These are phyloP conservation scores for Setomelanomma holmii DNA, from an alignment of 2,329 filamentous ascomycete species.

Conservation along the genomic window DNA sequence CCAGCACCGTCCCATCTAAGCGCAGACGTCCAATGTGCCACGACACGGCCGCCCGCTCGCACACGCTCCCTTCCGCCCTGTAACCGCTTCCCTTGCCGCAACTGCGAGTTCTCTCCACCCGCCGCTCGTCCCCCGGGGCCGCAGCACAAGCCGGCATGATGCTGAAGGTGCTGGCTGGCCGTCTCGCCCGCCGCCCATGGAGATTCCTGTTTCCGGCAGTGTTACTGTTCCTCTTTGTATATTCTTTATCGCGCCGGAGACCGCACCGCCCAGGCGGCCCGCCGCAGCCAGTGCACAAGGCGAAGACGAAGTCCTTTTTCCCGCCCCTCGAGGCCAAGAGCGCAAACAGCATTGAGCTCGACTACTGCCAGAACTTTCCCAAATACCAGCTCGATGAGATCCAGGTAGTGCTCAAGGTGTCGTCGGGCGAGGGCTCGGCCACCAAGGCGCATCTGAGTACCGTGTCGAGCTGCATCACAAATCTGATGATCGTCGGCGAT, in stretches of 20 bases:
- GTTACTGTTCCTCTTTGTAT: conserved; percentile 41
- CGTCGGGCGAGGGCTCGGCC: conserved; percentile 53
- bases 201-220: conserved; percentile 41
- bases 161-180: conserved; percentile 35
- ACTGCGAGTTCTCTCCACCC: conserved; percentile 3
- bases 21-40: conserved; percentile 19
- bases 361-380: conserved; percentile 52
- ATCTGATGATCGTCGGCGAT: conserved; percentile 66
- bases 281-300: conserved; percentile 30
- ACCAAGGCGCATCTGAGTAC: conserved; percentile 59
- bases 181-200: conserved; percentile 38
- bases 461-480: conserved; percentile 61
- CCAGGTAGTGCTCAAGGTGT: conserved; percentile 59
- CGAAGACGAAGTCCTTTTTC: conserved; percentile 47
- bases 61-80: conserved; percentile 4
- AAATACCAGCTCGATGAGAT: conserved; percentile 50
- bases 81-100: conserved; percentile 1
- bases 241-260: conserved; percentile 35
- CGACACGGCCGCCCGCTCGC: conserved; percentile 12
- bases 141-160: conserved; percentile 19
- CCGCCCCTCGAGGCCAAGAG: conserved; percentile 41
- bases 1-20: conserved; percentile 8
- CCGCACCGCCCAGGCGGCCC: conserved; percentile 4
- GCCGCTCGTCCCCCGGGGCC: conserved; percentile 6
- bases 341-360: conserved; percentile 38